Percentiles rank a stretch among this genome's conserved stretches.
Evolutionary conservation across 208 protist genomes (phyloP).

Genomic region (Polymyxa betae): DNA sequence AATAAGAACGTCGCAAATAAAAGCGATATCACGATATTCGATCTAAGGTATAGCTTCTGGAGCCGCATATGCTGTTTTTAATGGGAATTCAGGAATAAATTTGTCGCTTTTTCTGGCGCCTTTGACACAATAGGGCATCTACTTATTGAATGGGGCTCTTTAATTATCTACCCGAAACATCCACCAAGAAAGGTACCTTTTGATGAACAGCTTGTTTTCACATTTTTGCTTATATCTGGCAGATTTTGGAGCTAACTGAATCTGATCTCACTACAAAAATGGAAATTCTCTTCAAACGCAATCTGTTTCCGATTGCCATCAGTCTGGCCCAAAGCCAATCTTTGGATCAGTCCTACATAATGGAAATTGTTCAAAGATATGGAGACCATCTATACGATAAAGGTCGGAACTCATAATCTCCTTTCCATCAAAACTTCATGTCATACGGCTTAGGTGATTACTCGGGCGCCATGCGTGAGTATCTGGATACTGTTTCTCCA

Average conservation of each 20-base stretch:
- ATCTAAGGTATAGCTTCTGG: neutral
- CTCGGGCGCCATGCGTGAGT: slow-evolving; percentile 36
- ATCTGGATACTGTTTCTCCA: slow-evolving; percentile 39
- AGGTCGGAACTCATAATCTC: neutral
- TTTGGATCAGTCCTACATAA: slow-evolving; percentile 20
- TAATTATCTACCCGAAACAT: neutral
- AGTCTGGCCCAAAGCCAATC: neutral
- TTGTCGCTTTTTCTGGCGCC: slow-evolving; percentile 27
- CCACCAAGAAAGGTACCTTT: neutral
- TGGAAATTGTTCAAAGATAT: slow-evolving; percentile 26
- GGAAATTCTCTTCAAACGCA: slow-evolving; percentile 39
- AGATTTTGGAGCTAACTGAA: neutral
- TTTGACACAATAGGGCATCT: slow-evolving; percentile 22
- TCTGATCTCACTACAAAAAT: slow-evolving; percentile 19
- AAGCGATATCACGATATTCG: slow-evolving; percentile 2
- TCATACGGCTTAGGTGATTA: slow-evolving; percentile 33
- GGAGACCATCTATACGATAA: slow-evolving; percentile 34
- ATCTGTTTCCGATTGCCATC: slow-evolving; percentile 42
- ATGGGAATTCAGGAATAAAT: neutral
- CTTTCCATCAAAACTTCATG: neutral
- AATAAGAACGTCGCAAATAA: neutral
- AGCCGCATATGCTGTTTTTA: neutral
- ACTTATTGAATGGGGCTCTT: slow-evolving; percentile 1
- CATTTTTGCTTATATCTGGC: neutral
- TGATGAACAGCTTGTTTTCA: neutral